Conservation (phyloP, 163 green algal genomes). For the Chlorella variabilis region DNA sequence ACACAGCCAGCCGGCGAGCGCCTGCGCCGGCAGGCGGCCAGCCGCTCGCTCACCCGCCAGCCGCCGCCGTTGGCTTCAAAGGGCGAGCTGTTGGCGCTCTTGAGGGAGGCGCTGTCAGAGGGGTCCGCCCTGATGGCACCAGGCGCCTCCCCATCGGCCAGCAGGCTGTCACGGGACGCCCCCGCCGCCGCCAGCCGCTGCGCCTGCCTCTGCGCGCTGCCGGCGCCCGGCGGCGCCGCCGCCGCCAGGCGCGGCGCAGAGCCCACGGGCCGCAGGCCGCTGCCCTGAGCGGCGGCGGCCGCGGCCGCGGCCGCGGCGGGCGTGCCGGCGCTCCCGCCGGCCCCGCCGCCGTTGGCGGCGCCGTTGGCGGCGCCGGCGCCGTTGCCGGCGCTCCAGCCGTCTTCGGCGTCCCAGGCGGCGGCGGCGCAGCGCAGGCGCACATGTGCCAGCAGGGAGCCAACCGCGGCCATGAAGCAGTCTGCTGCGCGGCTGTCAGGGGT, state of each 20-base stretch:
- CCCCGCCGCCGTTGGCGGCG: not conserved
- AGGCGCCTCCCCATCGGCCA: not conserved
- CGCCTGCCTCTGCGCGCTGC: not conserved
- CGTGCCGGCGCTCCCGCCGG: not conserved
- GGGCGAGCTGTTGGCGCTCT: not conserved
- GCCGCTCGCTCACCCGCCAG: conserved; percentile 14
- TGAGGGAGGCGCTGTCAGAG: not conserved
- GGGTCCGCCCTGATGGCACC: not conserved
- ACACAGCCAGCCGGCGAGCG: too few relatives aligned
- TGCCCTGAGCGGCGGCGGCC: not conserved
- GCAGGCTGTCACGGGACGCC: not conserved
- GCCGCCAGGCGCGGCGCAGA: not conserved
- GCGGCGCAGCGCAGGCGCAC: conserved; percentile 25
- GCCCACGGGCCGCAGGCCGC: not conserved
- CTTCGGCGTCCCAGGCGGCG: not conserved
- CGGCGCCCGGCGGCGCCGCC: not conserved
- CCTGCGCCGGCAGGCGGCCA: too few relatives aligned
- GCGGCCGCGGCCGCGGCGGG: not conserved
- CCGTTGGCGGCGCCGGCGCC: not conserved
- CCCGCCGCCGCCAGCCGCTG: not conserved
- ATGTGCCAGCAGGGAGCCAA: conserved; percentile 23
- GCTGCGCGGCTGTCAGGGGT: conserved; percentile 28
- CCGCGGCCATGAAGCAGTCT: conserved; percentile 41
- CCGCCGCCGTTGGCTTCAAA: not conserved
- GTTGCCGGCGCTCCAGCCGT: not conserved